These are phyloP conservation scores for Podila verticillata DNA, from an alignment of 192 early-diverging fungal genomes.

Conservation along the genomic window DNA sequence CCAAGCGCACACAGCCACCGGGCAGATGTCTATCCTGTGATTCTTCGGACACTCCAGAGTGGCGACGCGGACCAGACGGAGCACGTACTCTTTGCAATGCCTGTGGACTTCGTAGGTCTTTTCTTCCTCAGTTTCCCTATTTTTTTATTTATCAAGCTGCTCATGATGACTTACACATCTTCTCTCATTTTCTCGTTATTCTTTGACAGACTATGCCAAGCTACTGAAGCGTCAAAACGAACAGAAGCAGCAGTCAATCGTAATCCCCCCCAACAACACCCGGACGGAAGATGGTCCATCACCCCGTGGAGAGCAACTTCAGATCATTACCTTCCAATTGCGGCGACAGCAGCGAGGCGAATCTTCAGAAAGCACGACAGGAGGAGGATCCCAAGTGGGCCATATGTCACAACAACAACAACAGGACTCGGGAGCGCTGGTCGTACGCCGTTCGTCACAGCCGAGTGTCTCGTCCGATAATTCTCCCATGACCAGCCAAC, in stretches of 20 bases:
- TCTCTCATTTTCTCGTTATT: neutral
- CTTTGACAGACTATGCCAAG: slow-evolving; percentile 32
- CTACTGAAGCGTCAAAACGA: slow-evolving; percentile 34
- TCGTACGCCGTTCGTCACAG: too few relatives aligned
- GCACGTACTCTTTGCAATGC: slow-evolving; percentile 95
- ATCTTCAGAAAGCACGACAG: neutral
- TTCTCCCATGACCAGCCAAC: too few relatives aligned
- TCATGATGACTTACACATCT: neutral
- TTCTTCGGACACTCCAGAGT: slow-evolving; percentile 91
- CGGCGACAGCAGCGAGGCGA: neutral
- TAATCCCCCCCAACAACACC: neutral
- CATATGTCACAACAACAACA: too few relatives aligned
- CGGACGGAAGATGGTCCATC: neutral
- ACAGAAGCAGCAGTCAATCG: neutral
- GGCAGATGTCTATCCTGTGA: slow-evolving; percentile 82
- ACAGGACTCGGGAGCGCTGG: too few relatives aligned
- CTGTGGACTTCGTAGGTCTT: slow-evolving; percentile 84
- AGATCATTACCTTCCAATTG: neutral
- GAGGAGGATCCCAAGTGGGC: neutral
- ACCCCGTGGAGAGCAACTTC: neutral
- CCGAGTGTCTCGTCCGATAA: too few relatives aligned
- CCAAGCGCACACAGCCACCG: slow-evolving; percentile 68
- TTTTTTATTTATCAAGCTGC: neutral
- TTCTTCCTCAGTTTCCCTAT: neutral
- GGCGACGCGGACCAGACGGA: slow-evolving; percentile 93